A percentile compares a stretch with the other conserved stretches of the same genome.
Evolutionary conservation across 768 basidiomycete species (phyloP).

Genomic region (Boletus reticulatus): DNA sequence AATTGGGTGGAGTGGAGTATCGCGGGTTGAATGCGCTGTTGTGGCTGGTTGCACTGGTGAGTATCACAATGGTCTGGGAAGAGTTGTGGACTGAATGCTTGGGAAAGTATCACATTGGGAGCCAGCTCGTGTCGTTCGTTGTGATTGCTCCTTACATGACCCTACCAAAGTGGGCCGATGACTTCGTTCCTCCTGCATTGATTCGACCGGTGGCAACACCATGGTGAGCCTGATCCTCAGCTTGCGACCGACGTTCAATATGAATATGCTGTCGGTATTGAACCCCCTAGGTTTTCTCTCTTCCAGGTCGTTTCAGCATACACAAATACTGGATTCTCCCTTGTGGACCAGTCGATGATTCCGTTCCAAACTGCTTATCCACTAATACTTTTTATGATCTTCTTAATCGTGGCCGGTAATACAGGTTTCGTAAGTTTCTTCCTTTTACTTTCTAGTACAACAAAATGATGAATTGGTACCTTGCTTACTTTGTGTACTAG

Average conservation of each 20-base stretch:
- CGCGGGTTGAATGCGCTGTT: slow-evolving; percentile 76
- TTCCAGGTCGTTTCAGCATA: slow-evolving; percentile 88
- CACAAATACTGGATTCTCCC: slow-evolving; percentile 84
- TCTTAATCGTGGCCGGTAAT: slow-evolving; percentile 88
- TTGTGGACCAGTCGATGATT: slow-evolving; percentile 88
- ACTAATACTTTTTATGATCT: slow-evolving; percentile 68
- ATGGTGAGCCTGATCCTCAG: slow-evolving; percentile 49
- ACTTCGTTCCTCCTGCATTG: slow-evolving; percentile 60
- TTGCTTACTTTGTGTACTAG: slow-evolving; percentile 38
- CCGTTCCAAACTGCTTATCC: slow-evolving; percentile 87
- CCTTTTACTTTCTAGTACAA: not conserved
- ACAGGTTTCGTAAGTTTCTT: slow-evolving; percentile 84
- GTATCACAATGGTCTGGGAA: slow-evolving; percentile 26
- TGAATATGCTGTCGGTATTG: not conserved
- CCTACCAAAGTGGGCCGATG: slow-evolving; percentile 51
- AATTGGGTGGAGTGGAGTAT: slow-evolving; percentile 93
- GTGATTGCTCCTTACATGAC: slow-evolving; percentile 83
- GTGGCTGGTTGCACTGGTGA: slow-evolving; percentile 75
- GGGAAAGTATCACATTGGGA: slow-evolving; percentile 70
- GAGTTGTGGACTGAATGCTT: not conserved
- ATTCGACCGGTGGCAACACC: slow-evolving; percentile 52
- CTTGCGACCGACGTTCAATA: not conserved
- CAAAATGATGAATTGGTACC: not conserved
- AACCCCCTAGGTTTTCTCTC: slow-evolving; percentile 62
- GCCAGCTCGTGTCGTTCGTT: slow-evolving; percentile 67